Evolutionary conservation across 2,329 filamentous ascomycete genomes (phyloP), one percentile per base, ranked within the genome.

Genomic region (Trichoderma atroviride): DNA sequence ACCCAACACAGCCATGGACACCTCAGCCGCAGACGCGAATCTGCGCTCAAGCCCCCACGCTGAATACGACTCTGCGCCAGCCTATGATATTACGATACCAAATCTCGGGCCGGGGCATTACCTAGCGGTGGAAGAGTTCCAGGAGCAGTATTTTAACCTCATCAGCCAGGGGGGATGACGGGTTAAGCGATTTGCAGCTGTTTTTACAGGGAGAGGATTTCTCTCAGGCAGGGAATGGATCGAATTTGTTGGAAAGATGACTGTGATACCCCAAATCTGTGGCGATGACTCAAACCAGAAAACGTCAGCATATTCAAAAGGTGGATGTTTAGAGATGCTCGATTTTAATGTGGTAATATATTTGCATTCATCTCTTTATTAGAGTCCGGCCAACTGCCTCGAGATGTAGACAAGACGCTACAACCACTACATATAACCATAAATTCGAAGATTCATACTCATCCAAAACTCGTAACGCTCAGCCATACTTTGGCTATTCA

Each of bases 141-240:
- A 79, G 27, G 77, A 80, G 40, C 78, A 79, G 47, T 80, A 81
- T 62, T 78, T 80, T 33, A 77, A 75, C 35, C 72, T 81, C 59
- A 73, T 79, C 29, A 79, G 77, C 76, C 78, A 80, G 55, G 78
- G 78, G 78, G 1, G 78, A 80, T 47, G 77, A 80, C 62, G 75
- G 76, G 0, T 68, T 80, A 16, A 78, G 75, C 22, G 79, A 80
- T 70, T 71, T 80, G 56, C 74, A 78, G 2, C 37, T 79, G 22
- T 79, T 81, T 16, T 33, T 81, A 13, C 76, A 78, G 43, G 75
- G 75, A 2, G 75, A 79, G 13, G 77, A 76, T 6, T 74, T 75
- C 4, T 74, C 76, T 64, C 74, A 78, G 43, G 70, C 75, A 22
- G 65, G 22, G 1, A 57, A 19, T 22, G 59, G 60, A 5, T 52